These are phyloP conservation scores for Scedosporium boydii DNA, from an alignment of 2,329 filamentous ascomycete genomes.

Conservation along the genomic window DNA sequence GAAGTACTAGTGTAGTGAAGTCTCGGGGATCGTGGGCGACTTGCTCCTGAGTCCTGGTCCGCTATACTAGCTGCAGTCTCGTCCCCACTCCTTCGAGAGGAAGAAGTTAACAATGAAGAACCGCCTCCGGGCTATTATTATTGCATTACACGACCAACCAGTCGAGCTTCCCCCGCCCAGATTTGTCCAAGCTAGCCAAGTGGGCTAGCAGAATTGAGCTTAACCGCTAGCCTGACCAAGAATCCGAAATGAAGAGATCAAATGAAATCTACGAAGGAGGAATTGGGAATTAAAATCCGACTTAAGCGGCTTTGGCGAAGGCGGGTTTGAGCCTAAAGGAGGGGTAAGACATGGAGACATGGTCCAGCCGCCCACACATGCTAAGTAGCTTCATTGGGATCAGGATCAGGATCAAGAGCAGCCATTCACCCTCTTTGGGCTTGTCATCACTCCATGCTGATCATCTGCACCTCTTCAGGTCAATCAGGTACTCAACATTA, in stretches of 20 bases:
- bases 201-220: neutral
- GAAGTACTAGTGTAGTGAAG: too few relatives aligned
- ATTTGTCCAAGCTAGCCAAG: neutral
- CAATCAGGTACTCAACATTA: neutral
- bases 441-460: neutral
- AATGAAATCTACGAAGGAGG: too few relatives aligned
- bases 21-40: too few relatives aligned
- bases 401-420: neutral
- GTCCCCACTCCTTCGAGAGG: neutral
- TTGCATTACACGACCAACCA: neutral
- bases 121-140: neutral
- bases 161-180: too few relatives aligned
- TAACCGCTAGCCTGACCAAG: neutral
- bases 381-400: too few relatives aligned
- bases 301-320: neutral
- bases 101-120: neutral
- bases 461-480: neutral
- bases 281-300: neutral
- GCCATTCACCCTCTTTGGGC: neutral
- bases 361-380: neutral
- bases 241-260: neutral
- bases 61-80: neutral
- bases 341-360: neutral
- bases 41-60: too few relatives aligned
- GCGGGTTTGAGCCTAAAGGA: neutral